Percentiles rank a stretch among this genome's conserved stretches.
Conservation (phyloP, 805 yeast species). For the Monosporozyma yasuniensis region DNA sequence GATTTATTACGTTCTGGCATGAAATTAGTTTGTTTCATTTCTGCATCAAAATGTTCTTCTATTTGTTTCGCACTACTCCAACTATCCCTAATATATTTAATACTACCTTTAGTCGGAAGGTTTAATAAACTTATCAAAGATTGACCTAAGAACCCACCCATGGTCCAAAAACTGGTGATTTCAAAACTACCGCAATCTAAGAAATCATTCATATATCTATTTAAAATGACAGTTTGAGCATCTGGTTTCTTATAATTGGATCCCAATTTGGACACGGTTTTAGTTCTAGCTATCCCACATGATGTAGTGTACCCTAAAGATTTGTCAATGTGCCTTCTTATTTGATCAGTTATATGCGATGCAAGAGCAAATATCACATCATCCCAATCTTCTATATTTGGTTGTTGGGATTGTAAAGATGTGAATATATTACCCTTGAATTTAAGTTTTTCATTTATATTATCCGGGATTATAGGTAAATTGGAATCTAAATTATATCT, state of each 20-base stretch:
- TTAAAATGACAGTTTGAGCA: constrained; percentile 67
- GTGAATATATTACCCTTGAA: constrained; percentile 13
- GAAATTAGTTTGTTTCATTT: constrained; percentile 5
- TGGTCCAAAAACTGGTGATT: constrained; percentile 71
- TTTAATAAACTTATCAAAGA: constrained; percentile 41
- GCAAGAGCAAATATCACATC: constrained; percentile 65
- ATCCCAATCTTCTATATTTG: constrained; percentile 57
- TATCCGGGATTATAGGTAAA: constrained; percentile 21
- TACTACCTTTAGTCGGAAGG: constrained; percentile 40
- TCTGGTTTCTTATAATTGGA: constrained; percentile 81
- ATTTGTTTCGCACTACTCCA: constrained; percentile 35
- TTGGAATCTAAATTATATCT: constrained; percentile 17
- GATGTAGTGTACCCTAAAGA: constrained; percentile 78
- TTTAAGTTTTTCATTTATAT: constrained; percentile 11
- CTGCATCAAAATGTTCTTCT: constrained; percentile 12
- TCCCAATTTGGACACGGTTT: constrained; percentile 76
- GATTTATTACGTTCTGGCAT: constrained; percentile 4
- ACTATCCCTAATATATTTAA: constrained; percentile 43
- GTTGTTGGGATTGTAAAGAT: not conserved
- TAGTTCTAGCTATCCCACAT: constrained; percentile 73
- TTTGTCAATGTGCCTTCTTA: constrained; percentile 44
- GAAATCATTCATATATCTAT: constrained; percentile 41
- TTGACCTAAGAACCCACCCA: constrained; percentile 86
- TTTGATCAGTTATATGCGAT: constrained; percentile 44
- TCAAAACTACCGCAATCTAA: constrained; percentile 43